Evolutionary conservation across 129 eudicot genomes (phyloP).

Genomic region (Chrysanthemum seticuspe): DNA sequence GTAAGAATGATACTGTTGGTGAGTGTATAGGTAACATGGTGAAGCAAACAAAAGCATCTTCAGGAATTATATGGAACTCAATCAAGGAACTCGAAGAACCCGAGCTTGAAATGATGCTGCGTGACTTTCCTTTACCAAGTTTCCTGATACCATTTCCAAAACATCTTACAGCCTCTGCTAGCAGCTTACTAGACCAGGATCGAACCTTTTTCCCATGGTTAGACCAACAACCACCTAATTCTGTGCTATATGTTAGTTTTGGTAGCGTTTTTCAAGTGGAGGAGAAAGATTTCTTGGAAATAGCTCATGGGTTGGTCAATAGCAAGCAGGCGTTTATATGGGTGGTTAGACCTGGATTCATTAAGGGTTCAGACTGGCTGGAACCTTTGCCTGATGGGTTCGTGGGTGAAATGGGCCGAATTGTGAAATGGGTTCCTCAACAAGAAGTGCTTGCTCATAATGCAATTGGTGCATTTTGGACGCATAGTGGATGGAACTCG

Average conservation of each 20-base stretch:
- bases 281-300: slow-evolving; percentile 30
- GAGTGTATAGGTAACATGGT: slow-evolving; percentile 16
- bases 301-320: slow-evolving; percentile 47
- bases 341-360: slow-evolving; percentile 41
- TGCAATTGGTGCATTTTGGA: slow-evolving; percentile 44
- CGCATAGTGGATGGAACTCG: slow-evolving; percentile 69
- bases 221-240: slow-evolving; percentile 38
- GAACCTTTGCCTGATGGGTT: slow-evolving; percentile 33
- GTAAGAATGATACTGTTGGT: background rate
- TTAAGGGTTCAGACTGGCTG: slow-evolving; percentile 32
- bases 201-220: slow-evolving; percentile 41
- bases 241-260: slow-evolving; percentile 54
- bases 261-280: slow-evolving; percentile 39
- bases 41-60: slow-evolving; percentile 26
- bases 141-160: slow-evolving; percentile 42
- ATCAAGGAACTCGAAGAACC: slow-evolving; percentile 42
- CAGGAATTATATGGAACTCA: slow-evolving; percentile 47
- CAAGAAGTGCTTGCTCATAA: slow-evolving; percentile 46
- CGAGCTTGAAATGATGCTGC: slow-evolving; percentile 11
- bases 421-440: slow-evolving; percentile 64
- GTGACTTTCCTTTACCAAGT: slow-evolving; percentile 22
- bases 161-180: slow-evolving; percentile 24
- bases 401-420: slow-evolving; percentile 28
- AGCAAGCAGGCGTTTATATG: slow-evolving; percentile 46
- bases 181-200: slow-evolving; percentile 35